Percentiles rank a stretch among this genome's conserved stretches.
These are phyloP conservation scores for Lodderomyces metapsilosis DNA, from an alignment of 1,139 yeast genomes.

Conservation along the genomic window DNA sequence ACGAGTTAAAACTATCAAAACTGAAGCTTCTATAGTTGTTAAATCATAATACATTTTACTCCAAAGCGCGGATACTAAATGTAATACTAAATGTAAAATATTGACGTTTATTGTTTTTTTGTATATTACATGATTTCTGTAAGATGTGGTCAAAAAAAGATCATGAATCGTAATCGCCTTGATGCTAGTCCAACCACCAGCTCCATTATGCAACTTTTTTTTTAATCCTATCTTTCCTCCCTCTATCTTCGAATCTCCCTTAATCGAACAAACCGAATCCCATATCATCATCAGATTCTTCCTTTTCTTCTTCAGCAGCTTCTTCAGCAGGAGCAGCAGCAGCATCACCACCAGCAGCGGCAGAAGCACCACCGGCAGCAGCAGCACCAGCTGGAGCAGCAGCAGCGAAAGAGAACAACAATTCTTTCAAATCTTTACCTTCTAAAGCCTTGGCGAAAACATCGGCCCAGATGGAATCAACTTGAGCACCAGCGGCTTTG, in stretches of 20 bases:
- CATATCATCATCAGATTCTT: conserved; percentile 81
- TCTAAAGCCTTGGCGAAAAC: conserved; percentile 95
- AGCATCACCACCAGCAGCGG: conserved; percentile 50
- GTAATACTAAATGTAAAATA: too few species aligned
- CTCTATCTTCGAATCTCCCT: conserved; percentile 12
- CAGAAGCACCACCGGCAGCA: conserved; percentile 59
- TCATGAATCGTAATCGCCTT: not conserved
- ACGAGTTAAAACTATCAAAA: not conserved
- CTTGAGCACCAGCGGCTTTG: conserved; percentile 87
- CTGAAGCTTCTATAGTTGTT: not conserved
- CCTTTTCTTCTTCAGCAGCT: conserved; percentile 53
- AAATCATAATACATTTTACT: not conserved
- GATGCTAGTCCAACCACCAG: not conserved
- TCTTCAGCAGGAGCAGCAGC: conserved; percentile 57
- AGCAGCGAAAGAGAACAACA: conserved; percentile 75
- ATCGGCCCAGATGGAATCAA: conserved; percentile 91
- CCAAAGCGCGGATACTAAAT: too few species aligned
- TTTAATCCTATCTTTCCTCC: not conserved
- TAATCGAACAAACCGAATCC: conserved; percentile 59
- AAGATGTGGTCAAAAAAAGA: not conserved
- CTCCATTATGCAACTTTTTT: not conserved
- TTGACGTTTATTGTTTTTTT: too few species aligned
- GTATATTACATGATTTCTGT: not conserved
- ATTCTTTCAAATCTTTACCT: conserved; percentile 93
- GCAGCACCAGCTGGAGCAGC: conserved; percentile 43